Base-by-base conservation (phyloP, 768 basidiomycete genomes). In the Suillus variegatus region DNA sequence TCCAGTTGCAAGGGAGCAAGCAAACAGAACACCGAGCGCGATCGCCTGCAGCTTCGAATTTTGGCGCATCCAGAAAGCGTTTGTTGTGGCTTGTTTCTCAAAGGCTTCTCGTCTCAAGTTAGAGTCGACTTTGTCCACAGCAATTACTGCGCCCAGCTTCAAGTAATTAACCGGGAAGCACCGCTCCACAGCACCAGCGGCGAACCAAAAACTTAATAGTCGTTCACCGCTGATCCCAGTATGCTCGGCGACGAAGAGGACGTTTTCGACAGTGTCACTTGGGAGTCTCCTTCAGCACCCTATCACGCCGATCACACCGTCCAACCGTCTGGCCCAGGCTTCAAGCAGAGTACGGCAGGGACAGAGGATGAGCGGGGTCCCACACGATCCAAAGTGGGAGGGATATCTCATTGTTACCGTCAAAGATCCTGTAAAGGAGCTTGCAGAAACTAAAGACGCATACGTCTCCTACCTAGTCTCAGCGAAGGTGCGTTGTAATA, bases 371-470 rank as follows among this genome's bases (percentile, higher is more conserved):
- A 84, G n/a, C 76, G 77, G 8, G 81, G 82, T 3, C 91, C 91
- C 93, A 18, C 86, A 88, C 68, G 90, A 93, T 73, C 92, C 93
- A 60, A 94, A 93, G 78, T 95, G 93, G 93, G 94, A 94, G 76
- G 94, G 93, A 12, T 89, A 89, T 77, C 87, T 95, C 66, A 84
- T 90, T 60, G 92, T 91, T 32, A 81, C 82, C 55, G 95, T 99
- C 69, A 88, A 90, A 72, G 96, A 99, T 75, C 96, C 97, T 36
- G 88, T 95, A 67, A 98, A 97, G 76, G 96, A 98, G 77, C 85
- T 98, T 35, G 91, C 96, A 65, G 97, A 97, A 71, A 97, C 95
- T 40, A 98, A 97, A 81, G 97, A 99, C 74, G 91, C 93, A 67
- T 98, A 94, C 79, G 94, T 97, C 58, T 96, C 95, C 47, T 99